Conservation (phyloP, 306 rosid genomes). For the Corylus avellana region DNA sequence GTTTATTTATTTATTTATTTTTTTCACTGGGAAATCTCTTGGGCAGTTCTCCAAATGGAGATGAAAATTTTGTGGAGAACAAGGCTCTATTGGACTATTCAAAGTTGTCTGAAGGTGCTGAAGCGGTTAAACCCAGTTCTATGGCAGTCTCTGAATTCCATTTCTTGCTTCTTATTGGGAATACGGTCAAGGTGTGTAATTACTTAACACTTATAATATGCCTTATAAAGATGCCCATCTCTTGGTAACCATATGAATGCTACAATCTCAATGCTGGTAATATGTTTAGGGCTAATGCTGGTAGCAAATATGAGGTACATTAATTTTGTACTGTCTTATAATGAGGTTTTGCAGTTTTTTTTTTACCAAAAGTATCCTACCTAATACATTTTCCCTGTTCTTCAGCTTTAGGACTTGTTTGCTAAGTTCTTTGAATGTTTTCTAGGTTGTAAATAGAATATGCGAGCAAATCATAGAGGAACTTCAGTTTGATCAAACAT, state of each 20-base stretch:
- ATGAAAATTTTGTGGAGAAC: constrained; percentile 93
- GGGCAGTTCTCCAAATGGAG: constrained; percentile 67
- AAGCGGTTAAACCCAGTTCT: constrained; percentile 76
- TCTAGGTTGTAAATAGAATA: constrained; percentile 94
- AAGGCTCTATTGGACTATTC: constrained; percentile 85
- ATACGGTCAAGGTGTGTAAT: constrained; percentile 80
- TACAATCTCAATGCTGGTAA: constrained; percentile 6
- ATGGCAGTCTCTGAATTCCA: constrained; percentile 94
- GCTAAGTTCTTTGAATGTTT: constrained; percentile 28
- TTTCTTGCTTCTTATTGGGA: constrained; percentile 90
- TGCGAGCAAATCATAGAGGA: constrained; percentile 92
- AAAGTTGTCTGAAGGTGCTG: constrained; percentile 74
- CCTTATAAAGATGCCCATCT: background rate
- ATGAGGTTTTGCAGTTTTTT: constrained; percentile 6
- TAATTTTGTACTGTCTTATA: background rate
- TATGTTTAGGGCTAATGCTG: background rate
- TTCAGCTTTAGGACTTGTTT: constrained; percentile 21
- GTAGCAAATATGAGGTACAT: background rate
- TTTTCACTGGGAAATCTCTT: constrained; percentile 29
- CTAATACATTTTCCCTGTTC: constrained; percentile 13
- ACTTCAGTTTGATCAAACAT: constrained; percentile 87
- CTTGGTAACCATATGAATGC: background rate
- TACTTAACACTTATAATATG: background rate
- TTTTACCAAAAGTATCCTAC: constrained; percentile 13
- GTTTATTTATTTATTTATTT: background rate